Percentiles rank a stretch among this genome's conserved stretches.
phyloP scores from a whole-genome alignment of 192 early-diverging fungal genomes.

The Spinellus fusiger region DNA sequence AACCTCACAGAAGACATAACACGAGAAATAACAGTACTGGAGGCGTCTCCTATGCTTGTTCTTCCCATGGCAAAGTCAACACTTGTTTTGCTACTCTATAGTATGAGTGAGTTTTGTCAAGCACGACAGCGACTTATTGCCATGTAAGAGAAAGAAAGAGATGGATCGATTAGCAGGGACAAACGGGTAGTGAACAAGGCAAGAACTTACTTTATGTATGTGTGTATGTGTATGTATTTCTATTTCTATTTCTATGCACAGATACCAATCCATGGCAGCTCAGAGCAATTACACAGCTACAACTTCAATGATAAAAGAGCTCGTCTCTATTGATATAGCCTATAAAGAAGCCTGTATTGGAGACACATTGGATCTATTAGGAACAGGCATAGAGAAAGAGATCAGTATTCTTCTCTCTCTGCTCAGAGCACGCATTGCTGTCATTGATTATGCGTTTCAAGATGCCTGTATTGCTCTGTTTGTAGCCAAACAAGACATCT shows the following conservation, averaged over 20 bases:
- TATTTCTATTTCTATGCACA: background rate
- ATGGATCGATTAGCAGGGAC: too few species aligned
- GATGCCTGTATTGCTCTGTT: slow-evolving; percentile 37
- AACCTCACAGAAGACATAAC: slow-evolving; percentile 8
- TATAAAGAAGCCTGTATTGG: slow-evolving; percentile 2
- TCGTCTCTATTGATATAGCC: slow-evolving; percentile 7
- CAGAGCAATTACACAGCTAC: slow-evolving; percentile 26
- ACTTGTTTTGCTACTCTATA: background rate
- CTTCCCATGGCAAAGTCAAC: background rate
- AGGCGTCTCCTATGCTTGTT: background rate
- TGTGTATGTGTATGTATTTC: background rate
- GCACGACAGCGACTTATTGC: slow-evolving; percentile 20
- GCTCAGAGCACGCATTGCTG: slow-evolving; percentile 27
- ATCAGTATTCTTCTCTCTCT: slow-evolving; percentile 28
- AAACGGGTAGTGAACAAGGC: too few species aligned
- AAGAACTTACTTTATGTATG: background rate
- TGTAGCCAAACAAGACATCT: slow-evolving; percentile 25
- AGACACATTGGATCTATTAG: slow-evolving; percentile 28
- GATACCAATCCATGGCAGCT: slow-evolving; percentile 34
- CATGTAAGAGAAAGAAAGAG: slow-evolving; percentile 11
- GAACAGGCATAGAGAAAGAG: slow-evolving; percentile 33
- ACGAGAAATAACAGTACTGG: background rate
- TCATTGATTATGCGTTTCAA: slow-evolving; percentile 42
- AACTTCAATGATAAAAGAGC: slow-evolving; percentile 21
- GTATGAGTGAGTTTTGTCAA: slow-evolving; percentile 2